Evolutionary conservation across 805 yeast genomes (phyloP).

Genomic region (Myxozyma neglecta): DNA sequence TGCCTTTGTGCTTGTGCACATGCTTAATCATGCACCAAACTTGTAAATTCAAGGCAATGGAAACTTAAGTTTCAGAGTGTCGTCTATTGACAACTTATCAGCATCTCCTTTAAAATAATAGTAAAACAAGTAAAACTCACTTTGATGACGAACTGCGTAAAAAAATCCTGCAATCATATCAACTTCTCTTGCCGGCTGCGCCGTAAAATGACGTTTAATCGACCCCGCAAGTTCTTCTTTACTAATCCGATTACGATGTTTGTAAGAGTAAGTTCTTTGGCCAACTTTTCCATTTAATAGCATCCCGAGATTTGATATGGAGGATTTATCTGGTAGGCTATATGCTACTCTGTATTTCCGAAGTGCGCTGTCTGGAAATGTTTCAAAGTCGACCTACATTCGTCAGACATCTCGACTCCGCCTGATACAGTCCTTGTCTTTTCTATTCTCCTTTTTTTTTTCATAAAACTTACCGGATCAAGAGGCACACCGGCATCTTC

Average conservation of each 20-base stretch:
- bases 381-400: conserved; percentile 59
- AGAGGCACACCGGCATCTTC: conserved; percentile 13
- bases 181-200: conserved; percentile 65
- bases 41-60: neutral
- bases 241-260: conserved; percentile 47
- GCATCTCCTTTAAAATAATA: neutral
- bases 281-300: conserved; percentile 73
- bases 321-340: conserved; percentile 56
- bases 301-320: conserved; percentile 68
- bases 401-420: neutral
- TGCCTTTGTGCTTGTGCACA: neutral
- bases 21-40: neutral
- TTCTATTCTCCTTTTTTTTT: no score
- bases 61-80: conserved; percentile 2
- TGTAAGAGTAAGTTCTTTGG: conserved; percentile 55
- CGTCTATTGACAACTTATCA: neutral
- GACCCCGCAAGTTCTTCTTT: conserved; percentile 60
- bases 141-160: conserved; percentile 77
- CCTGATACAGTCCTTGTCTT: neutral
- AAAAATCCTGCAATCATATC: conserved; percentile 87
- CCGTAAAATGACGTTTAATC: conserved; percentile 67
- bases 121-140: conserved; percentile 34
- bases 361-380: conserved; percentile 61
- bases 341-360: conserved; percentile 67
- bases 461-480: conserved; percentile 12